These are phyloP conservation scores for Penicillium angulare DNA, from an alignment of 495 filamentous ascomycete genomes.

Conservation along the genomic window DNA sequence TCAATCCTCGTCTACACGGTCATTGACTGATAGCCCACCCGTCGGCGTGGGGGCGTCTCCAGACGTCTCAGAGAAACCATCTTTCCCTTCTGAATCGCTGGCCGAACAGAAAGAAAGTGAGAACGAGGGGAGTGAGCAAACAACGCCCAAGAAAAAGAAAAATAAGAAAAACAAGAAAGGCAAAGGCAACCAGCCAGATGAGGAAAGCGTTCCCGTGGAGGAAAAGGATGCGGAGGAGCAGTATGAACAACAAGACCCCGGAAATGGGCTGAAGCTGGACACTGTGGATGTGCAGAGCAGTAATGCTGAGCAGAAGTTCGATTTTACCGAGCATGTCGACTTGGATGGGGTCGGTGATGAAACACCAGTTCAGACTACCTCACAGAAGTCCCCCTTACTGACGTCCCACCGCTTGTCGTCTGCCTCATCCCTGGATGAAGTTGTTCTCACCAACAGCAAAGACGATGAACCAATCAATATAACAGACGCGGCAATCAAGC, in stretches of 20 bases:
- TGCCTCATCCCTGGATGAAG: slow-evolving; percentile 62
- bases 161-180: slow-evolving; percentile 20
- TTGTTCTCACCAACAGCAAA: slow-evolving; percentile 61
- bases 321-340: slow-evolving; percentile 10
- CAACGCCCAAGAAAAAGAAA: slow-evolving; percentile 23
- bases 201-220: slow-evolving; percentile 3
- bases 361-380: slow-evolving; percentile 31
- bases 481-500: slow-evolving; percentile 22
- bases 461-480: slow-evolving; percentile 36
- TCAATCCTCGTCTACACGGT: slow-evolving; percentile 39
- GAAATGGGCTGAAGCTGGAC: slow-evolving; percentile 9
- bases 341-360: slow-evolving; percentile 17
- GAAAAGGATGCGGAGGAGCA: slow-evolving; percentile 5
- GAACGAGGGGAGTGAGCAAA: slow-evolving; percentile 6
- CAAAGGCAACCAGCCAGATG: slow-evolving; percentile 1
- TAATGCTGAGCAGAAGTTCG: slow-evolving; percentile 10
- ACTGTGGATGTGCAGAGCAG: slow-evolving; percentile 4
- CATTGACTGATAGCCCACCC: slow-evolving; percentile 49
- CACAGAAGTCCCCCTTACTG: slow-evolving; percentile 53
- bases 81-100: slow-evolving; percentile 30
- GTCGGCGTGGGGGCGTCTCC: slow-evolving; percentile 37
- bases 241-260: slow-evolving; percentile 5
- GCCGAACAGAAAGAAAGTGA: slow-evolving; percentile 26
- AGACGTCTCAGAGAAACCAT: slow-evolving; percentile 35
- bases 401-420: slow-evolving; percentile 63